These are phyloP conservation scores for Ogataea methylovora DNA, from an alignment of 805 yeast species.

Conservation along the genomic window DNA sequence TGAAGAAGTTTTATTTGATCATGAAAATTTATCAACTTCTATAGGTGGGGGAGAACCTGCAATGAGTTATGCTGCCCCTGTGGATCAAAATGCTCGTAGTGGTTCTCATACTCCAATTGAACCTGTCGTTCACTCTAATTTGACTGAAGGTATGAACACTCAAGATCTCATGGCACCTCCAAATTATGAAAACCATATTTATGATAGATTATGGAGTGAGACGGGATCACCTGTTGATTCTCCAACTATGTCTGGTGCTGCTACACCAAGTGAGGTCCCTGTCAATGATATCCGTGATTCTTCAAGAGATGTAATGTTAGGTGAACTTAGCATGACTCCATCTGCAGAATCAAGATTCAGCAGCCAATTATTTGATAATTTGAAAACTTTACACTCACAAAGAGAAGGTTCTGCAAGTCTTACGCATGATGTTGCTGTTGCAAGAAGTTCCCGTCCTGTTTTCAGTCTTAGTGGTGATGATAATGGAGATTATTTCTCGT, in stretches of 20 bases:
- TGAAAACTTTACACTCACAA: slow-evolving; percentile 43
- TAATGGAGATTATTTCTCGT: slow-evolving; percentile 28
- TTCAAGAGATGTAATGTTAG: slow-evolving; percentile 4
- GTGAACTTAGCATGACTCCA: slow-evolving; percentile 19
- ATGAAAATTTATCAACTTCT: slow-evolving; percentile 6
- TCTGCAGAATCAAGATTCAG: slow-evolving; percentile 14
- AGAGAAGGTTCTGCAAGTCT: background rate
- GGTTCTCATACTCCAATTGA: slow-evolving; percentile 25
- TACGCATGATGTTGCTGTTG: background rate
- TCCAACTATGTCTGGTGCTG: slow-evolving; percentile 33
- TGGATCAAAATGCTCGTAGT: slow-evolving; percentile 20
- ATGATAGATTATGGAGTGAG: slow-evolving; percentile 73
- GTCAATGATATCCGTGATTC: background rate
- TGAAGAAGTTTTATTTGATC: slow-evolving; percentile 20
- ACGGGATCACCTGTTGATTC: slow-evolving; percentile 40
- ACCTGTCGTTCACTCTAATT: background rate
- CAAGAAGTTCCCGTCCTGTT: slow-evolving; percentile 18
- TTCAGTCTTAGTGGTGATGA: slow-evolving; percentile 21
- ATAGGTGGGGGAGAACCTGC: background rate
- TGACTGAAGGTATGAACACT: slow-evolving; percentile 16
- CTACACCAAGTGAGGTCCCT: slow-evolving; percentile 7
- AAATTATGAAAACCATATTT: slow-evolving; percentile 70
- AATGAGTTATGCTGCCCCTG: background rate
- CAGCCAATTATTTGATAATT: slow-evolving; percentile 39
- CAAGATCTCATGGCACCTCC: slow-evolving; percentile 73